Evolutionary conservation across 2,329 filamentous ascomycete genomes (phyloP).

Genomic region (Aspergillus sp.): DNA sequence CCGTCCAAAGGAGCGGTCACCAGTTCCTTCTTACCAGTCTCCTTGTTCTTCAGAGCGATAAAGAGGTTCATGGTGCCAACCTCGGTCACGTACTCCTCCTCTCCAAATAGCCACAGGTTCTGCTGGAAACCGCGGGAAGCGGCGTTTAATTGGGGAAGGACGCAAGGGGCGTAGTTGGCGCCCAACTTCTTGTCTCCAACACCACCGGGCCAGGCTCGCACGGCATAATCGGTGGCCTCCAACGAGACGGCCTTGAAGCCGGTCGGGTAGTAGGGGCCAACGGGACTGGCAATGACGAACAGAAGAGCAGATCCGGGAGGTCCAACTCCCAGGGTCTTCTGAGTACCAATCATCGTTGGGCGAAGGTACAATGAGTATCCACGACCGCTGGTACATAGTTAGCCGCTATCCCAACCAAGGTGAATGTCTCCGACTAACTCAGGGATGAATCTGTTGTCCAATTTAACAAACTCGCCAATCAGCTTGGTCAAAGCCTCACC

Average conservation of each 20-base stretch:
- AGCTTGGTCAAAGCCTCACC: conserved; percentile 69
- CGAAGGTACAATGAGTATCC: conserved; percentile 95
- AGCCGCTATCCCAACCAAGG: conserved; percentile 1
- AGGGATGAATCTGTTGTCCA: conserved; percentile 89
- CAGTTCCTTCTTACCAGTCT: conserved; percentile 86
- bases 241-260: conserved; percentile 96
- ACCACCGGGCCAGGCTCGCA: conserved; percentile 95
- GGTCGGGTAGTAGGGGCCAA: conserved; percentile 96
- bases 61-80: conserved; percentile 99
- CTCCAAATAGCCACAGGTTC: conserved; percentile 95
- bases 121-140: conserved; percentile 92
- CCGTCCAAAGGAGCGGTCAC: conserved; percentile 94
- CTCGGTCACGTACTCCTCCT: conserved; percentile 93
- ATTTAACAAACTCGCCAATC: conserved; percentile 71
- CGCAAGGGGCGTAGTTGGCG: conserved; percentile 98
- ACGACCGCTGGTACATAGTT: conserved; percentile 41
- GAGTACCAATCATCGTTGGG: conserved; percentile 95
- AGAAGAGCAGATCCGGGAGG: conserved; percentile 88
- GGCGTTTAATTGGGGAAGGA: conserved; percentile 91
- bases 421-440: conserved; percentile 43
- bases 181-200: conserved; percentile 98
- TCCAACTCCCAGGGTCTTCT: conserved; percentile 86
- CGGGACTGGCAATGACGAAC: conserved; percentile 92
- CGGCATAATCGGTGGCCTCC: conserved; percentile 93
- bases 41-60: conserved; percentile 75